Evolutionary conservation across 495 filamentous ascomycete genomes (phyloP).

Genomic region (Beverwykella pulmonaria): DNA sequence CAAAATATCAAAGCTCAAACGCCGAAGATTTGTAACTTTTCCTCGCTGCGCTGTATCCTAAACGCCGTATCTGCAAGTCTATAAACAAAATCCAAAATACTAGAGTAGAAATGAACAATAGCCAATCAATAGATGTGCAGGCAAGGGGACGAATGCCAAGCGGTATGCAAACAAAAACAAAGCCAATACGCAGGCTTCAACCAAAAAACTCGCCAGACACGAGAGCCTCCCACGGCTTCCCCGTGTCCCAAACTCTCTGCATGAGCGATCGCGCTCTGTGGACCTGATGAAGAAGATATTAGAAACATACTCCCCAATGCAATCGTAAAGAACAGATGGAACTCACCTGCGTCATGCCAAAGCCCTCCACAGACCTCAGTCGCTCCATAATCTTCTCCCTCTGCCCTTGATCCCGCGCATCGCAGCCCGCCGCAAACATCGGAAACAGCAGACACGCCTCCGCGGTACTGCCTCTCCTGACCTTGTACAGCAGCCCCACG

Average conservation of each 20-base stretch:
- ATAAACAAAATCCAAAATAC: not conserved
- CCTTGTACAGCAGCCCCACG: conserved; percentile 61
- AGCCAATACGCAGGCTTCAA: conserved; percentile 30
- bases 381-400: conserved; percentile 65
- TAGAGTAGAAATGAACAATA: too few relatives aligned
- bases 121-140: not conserved
- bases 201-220: conserved; percentile 69
- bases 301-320: not conserved
- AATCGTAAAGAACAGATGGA: not conserved
- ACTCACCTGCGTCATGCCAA: conserved; percentile 73
- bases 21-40: too few relatives aligned
- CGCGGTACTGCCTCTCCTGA: conserved; percentile 67
- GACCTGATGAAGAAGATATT: conserved; percentile 44
- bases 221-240: conserved; percentile 64
- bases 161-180: too few relatives aligned
- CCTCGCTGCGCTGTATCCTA: too few relatives aligned
- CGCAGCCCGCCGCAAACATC: conserved; percentile 83
- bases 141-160: not conserved
- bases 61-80: not conserved
- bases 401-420: conserved; percentile 60
- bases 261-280: conserved; percentile 64
- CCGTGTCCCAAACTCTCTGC: conserved; percentile 67
- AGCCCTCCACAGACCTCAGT: conserved; percentile 69
- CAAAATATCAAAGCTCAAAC: too few relatives aligned
- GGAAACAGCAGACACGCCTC: conserved; percentile 81